Percentiles rank a stretch among this genome's conserved stretches.
These are phyloP conservation scores for Apiotrichum gamsii DNA, from an alignment of 1,284 basidiomycete species.

Conservation along the genomic window DNA sequence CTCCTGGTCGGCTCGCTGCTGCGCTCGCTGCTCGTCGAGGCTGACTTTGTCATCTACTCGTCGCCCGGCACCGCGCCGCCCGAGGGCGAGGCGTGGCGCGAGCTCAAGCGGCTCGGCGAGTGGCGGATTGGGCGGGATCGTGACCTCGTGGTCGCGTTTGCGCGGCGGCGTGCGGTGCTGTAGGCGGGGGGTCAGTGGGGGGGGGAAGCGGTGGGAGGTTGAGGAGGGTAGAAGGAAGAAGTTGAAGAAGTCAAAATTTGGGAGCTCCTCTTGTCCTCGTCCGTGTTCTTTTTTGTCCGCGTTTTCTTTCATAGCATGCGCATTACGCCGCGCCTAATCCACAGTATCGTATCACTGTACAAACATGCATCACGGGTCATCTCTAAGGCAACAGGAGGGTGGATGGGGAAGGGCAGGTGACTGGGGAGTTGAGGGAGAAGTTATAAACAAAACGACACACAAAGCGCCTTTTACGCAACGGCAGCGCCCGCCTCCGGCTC, in stretches of 20 bases:
- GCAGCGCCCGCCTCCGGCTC: not conserved
- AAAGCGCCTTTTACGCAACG: too few relatives aligned
- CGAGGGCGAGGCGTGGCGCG: slow-evolving; percentile 61
- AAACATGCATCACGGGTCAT: slow-evolving; percentile 12
- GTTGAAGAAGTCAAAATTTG: too few relatives aligned
- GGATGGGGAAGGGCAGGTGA: too few relatives aligned
- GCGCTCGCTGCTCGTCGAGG: slow-evolving; percentile 68
- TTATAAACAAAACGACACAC: too few relatives aligned
- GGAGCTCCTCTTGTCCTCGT: too few relatives aligned
- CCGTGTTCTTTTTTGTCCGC: too few relatives aligned
- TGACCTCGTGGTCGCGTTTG: slow-evolving; percentile 52
- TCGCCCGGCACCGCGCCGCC: slow-evolving; percentile 50
- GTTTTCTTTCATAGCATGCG: not conserved
- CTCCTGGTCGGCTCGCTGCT: slow-evolving; percentile 86
- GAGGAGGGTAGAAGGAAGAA: too few relatives aligned
- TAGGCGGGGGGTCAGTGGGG: too few relatives aligned
- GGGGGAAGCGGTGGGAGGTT: too few relatives aligned
- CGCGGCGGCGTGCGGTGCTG: slow-evolving; percentile 12
- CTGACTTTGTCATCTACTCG: slow-evolving; percentile 80
- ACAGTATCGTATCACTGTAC: slow-evolving; percentile 6
- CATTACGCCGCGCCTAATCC: not conserved
- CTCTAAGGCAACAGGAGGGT: too few relatives aligned
- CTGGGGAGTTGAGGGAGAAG: too few relatives aligned
- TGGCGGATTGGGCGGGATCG: slow-evolving; percentile 37
- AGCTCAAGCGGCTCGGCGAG: slow-evolving; percentile 71